phyloP scores from a whole-genome alignment of 257 asterid genomes.

The Solanum boliviense region DNA sequence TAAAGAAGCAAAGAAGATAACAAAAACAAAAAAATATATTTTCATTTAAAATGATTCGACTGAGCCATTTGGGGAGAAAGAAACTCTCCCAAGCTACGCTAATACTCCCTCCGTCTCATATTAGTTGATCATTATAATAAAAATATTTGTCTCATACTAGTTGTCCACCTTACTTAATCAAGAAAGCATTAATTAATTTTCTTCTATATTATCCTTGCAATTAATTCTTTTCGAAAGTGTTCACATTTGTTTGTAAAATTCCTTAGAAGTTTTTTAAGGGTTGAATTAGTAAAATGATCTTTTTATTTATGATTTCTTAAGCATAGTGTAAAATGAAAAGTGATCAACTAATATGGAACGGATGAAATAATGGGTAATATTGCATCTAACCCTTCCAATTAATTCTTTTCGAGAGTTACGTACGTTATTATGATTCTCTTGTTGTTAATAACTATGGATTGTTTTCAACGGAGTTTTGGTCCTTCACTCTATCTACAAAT shows the following conservation, averaged over 20 bases:
- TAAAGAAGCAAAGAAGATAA: not conserved
- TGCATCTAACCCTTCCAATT: not conserved
- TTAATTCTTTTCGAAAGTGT: no score
- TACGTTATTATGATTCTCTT: not conserved
- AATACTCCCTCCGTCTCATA: not conserved
- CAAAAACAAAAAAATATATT: not conserved
- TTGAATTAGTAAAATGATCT: no score
- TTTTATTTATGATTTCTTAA: no score
- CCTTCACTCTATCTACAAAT: not conserved
- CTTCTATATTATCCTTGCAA: no score
- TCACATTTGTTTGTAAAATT: not conserved
- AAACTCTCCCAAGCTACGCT: not conserved
- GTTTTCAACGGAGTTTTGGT: not conserved
- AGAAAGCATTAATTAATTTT: no score
- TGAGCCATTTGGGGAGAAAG: not conserved
- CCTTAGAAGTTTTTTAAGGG: no score
- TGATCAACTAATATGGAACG: no score
- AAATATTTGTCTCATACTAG: no score
- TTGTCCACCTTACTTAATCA: no score
- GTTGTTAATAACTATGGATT: not conserved
- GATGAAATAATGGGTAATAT: no score
- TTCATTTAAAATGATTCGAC: not conserved
- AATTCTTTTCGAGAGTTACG: not conserved
- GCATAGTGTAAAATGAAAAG: no score
- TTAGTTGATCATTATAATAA: no score